Conservation (phyloP, 2,329 filamentous ascomycete genomes). For the Trichophaea hybrida region DNA sequence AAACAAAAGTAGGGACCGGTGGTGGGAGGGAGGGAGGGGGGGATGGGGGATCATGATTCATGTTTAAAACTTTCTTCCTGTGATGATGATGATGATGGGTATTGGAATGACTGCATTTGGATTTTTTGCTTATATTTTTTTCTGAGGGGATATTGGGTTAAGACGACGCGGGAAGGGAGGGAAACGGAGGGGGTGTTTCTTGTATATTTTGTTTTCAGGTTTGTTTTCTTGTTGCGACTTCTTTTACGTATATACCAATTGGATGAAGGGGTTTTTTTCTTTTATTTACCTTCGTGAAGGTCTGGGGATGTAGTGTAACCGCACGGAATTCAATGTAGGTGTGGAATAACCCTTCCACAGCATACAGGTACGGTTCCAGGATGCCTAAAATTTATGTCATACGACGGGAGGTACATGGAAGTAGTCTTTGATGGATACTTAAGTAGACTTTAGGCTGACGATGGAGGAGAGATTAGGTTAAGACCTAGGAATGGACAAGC, state of each 20-base stretch:
- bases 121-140: not conserved
- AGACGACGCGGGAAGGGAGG: not conserved
- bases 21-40: not conserved
- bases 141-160: not conserved
- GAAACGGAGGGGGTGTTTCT: conserved; percentile 2
- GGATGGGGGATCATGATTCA: not conserved
- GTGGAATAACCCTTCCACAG: not conserved
- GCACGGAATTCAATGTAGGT: too few relatives aligned
- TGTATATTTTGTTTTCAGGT: not conserved
- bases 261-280: not conserved
- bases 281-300: not conserved
- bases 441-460: too few relatives aligned
- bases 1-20: not conserved
- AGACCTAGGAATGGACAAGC: too few relatives aligned
- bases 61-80: not conserved
- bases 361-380: not conserved
- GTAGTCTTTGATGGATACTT: too few relatives aligned
- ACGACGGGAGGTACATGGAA: too few relatives aligned
- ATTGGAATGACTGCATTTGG: too few relatives aligned
- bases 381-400: not conserved
- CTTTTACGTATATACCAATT: not conserved
- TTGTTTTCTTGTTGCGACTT: conserved; percentile 3
- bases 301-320: not conserved
- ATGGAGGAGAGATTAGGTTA: too few relatives aligned
- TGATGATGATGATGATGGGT: too few relatives aligned